phyloP scores from a whole-genome alignment of 495 filamentous ascomycete species.

The Penicillium soppii region DNA sequence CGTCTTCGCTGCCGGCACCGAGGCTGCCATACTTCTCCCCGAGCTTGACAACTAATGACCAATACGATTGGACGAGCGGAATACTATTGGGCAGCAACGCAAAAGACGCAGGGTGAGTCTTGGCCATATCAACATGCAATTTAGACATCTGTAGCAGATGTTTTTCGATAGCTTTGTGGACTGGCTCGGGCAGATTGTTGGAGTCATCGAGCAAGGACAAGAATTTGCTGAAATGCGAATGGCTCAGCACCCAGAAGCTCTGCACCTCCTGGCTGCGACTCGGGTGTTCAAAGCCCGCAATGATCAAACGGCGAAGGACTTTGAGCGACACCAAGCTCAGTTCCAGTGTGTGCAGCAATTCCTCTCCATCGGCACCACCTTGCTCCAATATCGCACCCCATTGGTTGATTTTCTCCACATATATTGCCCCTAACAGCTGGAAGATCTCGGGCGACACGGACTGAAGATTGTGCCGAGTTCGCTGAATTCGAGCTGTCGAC shows the following conservation, averaged over 20 bases:
- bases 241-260: constrained; percentile 71
- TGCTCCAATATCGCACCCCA: constrained; percentile 65
- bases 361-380: constrained; percentile 55
- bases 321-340: constrained; percentile 79
- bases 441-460: constrained; percentile 77
- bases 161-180: constrained; percentile 63
- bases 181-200: constrained; percentile 24
- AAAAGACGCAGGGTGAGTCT: constrained; percentile 73
- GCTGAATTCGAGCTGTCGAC: constrained; percentile 69
- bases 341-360: constrained; percentile 60
- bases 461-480: constrained; percentile 69
- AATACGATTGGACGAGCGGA: constrained; percentile 73
- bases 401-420: constrained; percentile 65
- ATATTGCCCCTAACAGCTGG: constrained; percentile 71
- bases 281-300: constrained; percentile 80
- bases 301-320: constrained; percentile 72
- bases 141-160: constrained; percentile 89
- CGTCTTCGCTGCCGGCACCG: constrained; percentile 48
- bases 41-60: constrained; percentile 73
- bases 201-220: constrained; percentile 41
- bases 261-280: constrained; percentile 72
- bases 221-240: constrained; percentile 70
- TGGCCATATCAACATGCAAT: constrained; percentile 82
- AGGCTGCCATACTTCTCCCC: constrained; percentile 64
- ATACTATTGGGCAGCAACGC: constrained; percentile 75